Conservation (phyloP, 352 stramenopile species). For the Blastocystis sp. region DNA sequence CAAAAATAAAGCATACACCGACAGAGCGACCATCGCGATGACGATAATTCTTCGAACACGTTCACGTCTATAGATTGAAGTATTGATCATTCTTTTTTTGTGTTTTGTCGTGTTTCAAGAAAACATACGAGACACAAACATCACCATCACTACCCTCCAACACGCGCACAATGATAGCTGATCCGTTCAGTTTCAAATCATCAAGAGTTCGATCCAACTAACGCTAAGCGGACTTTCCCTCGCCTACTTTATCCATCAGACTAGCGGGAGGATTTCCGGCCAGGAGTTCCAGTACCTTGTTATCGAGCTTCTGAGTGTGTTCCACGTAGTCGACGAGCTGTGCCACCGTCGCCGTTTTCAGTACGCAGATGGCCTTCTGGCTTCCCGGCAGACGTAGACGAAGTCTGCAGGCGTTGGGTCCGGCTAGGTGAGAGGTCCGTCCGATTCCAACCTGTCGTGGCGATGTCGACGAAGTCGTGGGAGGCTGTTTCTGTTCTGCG, state of each 20-base stretch:
- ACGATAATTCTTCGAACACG: not conserved
- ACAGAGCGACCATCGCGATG: not conserved
- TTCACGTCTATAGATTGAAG: slow-evolving; percentile 34
- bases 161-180: not conserved
- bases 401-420: not conserved
- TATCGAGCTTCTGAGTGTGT: not conserved
- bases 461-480: not conserved
- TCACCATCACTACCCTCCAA: not conserved
- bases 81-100: slow-evolving; percentile 4
- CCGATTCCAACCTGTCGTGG: not conserved
- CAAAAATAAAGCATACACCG: not conserved
- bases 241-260: not conserved
- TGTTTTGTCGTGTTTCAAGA: not conserved
- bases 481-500: too few relatives aligned
- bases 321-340: not conserved
- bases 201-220: slow-evolving; percentile 17
- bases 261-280: not conserved
- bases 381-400: not conserved
- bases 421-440: not conserved
- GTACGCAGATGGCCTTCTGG: not conserved
- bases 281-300: not conserved
- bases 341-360: slow-evolving; percentile 2
- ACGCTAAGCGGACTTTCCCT: not conserved
- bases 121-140: not conserved
- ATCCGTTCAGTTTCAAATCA: slow-evolving; percentile 22